Conservation (phyloP, 257 asterid genomes). For the Verbena officinalis region DNA sequence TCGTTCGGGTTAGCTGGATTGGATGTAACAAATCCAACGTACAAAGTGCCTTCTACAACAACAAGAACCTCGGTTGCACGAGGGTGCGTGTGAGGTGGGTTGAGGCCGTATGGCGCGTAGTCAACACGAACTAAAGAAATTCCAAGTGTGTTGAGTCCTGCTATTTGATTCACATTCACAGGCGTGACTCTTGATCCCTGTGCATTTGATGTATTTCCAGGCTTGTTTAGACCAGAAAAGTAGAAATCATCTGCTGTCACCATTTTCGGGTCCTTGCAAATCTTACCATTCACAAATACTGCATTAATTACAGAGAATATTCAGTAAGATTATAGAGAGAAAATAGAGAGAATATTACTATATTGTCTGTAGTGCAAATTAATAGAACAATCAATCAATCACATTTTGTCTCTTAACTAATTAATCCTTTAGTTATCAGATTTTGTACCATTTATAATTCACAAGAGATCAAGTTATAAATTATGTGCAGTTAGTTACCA, state of each 20-base stretch:
- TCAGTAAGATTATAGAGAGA: too few species aligned
- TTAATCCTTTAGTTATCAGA: too few species aligned
- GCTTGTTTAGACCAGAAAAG: not conserved
- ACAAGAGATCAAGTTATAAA: too few species aligned
- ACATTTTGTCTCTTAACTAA: too few species aligned
- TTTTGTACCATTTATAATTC: too few species aligned
- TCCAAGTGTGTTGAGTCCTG: slow-evolving; percentile 30
- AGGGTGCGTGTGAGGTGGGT: slow-evolving; percentile 35
- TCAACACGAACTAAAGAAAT: slow-evolving; percentile 28
- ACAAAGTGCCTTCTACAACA: not conserved
- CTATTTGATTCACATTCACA: slow-evolving; percentile 12
- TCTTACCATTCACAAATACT: not conserved
- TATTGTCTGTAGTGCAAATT: too few species aligned
- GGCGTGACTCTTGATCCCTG: not conserved
- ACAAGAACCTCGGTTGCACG: slow-evolving; percentile 24
- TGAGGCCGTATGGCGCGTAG: slow-evolving; percentile 26
- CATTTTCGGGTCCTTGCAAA: not conserved
- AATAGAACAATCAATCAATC: too few species aligned
- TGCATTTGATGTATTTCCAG: not conserved
- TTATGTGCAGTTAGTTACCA: not conserved
- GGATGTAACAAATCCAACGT: not conserved
- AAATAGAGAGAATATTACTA: too few species aligned
- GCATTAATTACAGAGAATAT: not conserved
- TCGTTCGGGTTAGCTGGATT: not conserved
- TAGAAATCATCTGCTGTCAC: not conserved